Percentiles rank a stretch among this genome's conserved stretches.
These are phyloP conservation scores for Pythium scleroteichum DNA, from an alignment of 352 stramenopile species.

Conservation along the genomic window DNA sequence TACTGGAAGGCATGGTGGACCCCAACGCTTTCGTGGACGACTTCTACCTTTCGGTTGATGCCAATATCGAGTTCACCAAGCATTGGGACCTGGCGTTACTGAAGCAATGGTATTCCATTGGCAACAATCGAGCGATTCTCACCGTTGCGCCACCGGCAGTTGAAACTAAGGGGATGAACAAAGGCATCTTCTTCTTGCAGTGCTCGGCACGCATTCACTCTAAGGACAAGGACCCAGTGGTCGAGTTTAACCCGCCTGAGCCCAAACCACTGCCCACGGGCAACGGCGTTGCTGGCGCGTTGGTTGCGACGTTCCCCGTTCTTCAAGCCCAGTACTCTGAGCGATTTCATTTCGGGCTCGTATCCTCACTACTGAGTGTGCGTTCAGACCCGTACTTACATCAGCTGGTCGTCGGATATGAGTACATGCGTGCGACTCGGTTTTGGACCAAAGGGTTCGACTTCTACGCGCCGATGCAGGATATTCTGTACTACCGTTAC, in stretches of 20 bases:
- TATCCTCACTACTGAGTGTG: conserved; percentile 55
- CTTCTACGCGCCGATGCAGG: conserved; percentile 74
- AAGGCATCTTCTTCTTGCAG: conserved; percentile 54
- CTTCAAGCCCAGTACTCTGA: conserved; percentile 83
- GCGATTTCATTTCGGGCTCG: conserved; percentile 76
- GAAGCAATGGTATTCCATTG: conserved; percentile 78
- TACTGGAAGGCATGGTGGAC: conserved; percentile 69
- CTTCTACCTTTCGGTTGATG: conserved; percentile 80
- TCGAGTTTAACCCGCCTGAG: conserved; percentile 82
- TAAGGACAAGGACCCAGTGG: conserved; percentile 54
- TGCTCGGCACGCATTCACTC: conserved; percentile 84
- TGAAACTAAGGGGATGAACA: conserved; percentile 39
- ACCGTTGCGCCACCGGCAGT: conserved; percentile 67
- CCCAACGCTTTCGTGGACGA: conserved; percentile 33
- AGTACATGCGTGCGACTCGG: conserved; percentile 76
- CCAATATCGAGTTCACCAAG: conserved; percentile 63
- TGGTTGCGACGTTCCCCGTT: conserved; percentile 42
- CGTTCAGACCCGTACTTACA: conserved; percentile 75
- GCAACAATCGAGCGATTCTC: conserved; percentile 81
- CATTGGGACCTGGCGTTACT: conserved; percentile 76
- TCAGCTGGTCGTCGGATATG: conserved; percentile 57
- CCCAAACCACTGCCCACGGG: conserved; percentile 19
- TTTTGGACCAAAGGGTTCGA: conserved; percentile 89
- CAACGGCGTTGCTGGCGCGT: background rate
- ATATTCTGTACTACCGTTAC: conserved; percentile 71